Percentiles rank a stretch among this genome's conserved stretches.
Evolutionary conservation across 2,329 filamentous ascomycete species (phyloP).

Genomic region (Aspergillus ruber): DNA sequence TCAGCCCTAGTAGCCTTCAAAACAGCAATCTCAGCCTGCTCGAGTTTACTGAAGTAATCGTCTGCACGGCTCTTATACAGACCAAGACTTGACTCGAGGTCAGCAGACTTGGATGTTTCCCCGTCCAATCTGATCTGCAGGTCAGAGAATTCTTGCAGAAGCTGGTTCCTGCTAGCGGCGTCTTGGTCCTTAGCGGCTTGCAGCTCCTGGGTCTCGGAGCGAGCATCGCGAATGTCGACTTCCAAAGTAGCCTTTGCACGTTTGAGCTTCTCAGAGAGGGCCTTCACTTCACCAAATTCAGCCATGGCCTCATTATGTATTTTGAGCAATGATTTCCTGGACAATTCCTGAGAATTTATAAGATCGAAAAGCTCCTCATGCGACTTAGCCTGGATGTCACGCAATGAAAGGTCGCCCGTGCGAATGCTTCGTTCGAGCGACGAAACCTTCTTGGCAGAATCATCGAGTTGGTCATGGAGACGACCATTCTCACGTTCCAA

Average conservation of each 20-base stretch:
- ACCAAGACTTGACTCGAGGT: slow-evolving; percentile 75
- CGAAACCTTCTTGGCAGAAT: slow-evolving; percentile 88
- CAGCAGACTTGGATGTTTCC: slow-evolving; percentile 75
- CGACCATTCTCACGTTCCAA: slow-evolving; percentile 87
- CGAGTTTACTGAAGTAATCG: slow-evolving; percentile 94
- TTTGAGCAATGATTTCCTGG: slow-evolving; percentile 71
- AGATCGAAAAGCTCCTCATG: slow-evolving; percentile 92
- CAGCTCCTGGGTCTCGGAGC: slow-evolving; percentile 77
- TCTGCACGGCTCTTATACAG: slow-evolving; percentile 89
- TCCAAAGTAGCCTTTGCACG: slow-evolving; percentile 73
- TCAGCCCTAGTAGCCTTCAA: slow-evolving; percentile 87
- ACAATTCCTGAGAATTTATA: slow-evolving; percentile 88
- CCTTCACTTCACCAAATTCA: slow-evolving; percentile 80
- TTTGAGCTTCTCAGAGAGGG: slow-evolving; percentile 78
- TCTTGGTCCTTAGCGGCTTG: slow-evolving; percentile 76
- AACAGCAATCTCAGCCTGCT: slow-evolving; percentile 93
- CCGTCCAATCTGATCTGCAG: slow-evolving; percentile 88
- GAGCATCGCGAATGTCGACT: slow-evolving; percentile 77
- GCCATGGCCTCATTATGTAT: slow-evolving; percentile 78
- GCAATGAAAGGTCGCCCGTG: slow-evolving; percentile 77
- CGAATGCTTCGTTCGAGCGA: slow-evolving; percentile 79
- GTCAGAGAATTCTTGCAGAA: slow-evolving; percentile 87
- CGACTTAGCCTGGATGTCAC: slow-evolving; percentile 86
- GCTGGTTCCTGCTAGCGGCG: slow-evolving; percentile 74
- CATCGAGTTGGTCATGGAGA: slow-evolving; percentile 88